A percentile compares a stretch with the other conserved stretches of the same genome.
Conservation (phyloP, 495 filamentous ascomycete genomes). For the Hyaloscypha finlandica region DNA sequence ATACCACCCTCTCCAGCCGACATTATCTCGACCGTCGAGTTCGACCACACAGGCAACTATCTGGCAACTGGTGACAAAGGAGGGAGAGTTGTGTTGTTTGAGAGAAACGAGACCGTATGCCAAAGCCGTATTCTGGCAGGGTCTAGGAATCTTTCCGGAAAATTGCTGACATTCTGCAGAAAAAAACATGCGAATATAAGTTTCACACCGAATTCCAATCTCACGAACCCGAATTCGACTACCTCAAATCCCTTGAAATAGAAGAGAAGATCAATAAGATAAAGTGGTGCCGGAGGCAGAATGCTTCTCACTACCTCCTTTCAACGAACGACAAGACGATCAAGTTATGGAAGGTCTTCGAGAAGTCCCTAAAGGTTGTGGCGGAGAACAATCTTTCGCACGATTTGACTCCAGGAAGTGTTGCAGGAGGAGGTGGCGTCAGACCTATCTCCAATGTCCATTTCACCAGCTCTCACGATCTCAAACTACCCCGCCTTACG, state of each 20-base stretch:
- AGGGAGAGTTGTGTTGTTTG: conserved; percentile 93
- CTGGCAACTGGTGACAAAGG: conserved; percentile 98
- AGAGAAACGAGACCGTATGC: conserved; percentile 93
- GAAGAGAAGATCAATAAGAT: conserved; percentile 99
- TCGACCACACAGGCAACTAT: conserved; percentile 98
- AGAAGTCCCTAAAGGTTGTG: conserved; percentile 98
- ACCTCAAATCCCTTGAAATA: conserved; percentile 97
- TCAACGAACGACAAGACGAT: conserved; percentile 99
- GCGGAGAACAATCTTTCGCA: conserved; percentile 98
- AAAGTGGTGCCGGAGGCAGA: conserved; percentile 98
- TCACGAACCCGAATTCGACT: conserved; percentile 98
- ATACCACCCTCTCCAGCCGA: conserved; percentile 44
- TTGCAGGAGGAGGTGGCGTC: conserved; percentile 70
- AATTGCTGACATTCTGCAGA: conserved; percentile 50
- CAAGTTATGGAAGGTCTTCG: conserved; percentile 99
- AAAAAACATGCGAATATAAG: conserved; percentile 99
- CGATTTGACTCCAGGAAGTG: conserved; percentile 81
- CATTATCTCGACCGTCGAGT: conserved; percentile 99
- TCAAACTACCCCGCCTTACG: conserved; percentile 93
- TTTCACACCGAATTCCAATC: conserved; percentile 99
- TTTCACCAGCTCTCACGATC: conserved; percentile 76
- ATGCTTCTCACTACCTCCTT: conserved; percentile 96
- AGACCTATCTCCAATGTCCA: conserved; percentile 66
- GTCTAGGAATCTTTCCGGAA: neutral
- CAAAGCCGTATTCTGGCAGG: neutral